Percentiles rank a stretch among this genome's conserved stretches.
Evolutionary conservation across 345 rosid species (phyloP).

Genomic region (Draba incana): DNA sequence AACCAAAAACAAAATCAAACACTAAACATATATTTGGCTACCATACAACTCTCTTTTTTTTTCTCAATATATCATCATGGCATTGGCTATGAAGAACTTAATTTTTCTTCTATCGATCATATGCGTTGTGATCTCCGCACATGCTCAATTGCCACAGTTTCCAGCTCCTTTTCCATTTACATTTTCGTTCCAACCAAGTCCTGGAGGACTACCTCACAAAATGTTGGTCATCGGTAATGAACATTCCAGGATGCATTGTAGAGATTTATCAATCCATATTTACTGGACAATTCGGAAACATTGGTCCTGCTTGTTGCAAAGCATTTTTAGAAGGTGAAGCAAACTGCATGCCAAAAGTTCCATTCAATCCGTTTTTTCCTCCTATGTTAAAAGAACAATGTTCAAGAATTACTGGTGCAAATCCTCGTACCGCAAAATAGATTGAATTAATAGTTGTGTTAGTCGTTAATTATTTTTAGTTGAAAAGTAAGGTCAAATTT

Average conservation of each 20-base stretch:
- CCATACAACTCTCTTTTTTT: neutral
- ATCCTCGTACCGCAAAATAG: slow-evolving; percentile 5
- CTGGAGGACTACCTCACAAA: neutral
- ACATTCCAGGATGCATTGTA: slow-evolving; percentile 10
- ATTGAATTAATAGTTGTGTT: neutral
- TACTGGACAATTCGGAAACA: neutral
- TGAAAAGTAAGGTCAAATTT: neutral
- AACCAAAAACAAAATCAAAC: neutral
- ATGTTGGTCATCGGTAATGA: neutral
- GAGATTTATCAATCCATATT: slow-evolving; percentile 14
- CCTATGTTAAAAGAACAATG: neutral
- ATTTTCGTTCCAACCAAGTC: neutral
- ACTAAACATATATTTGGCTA: neutral
- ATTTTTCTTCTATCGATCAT: neutral
- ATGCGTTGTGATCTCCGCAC: neutral
- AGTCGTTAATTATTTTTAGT: too few relatives aligned
- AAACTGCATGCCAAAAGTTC: neutral
- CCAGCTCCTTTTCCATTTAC: neutral
- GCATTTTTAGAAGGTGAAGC: slow-evolving; percentile 7
- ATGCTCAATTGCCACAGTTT: slow-evolving; percentile 21
- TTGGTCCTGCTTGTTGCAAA: slow-evolving; percentile 11
- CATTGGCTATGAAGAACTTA: slow-evolving; percentile 3
- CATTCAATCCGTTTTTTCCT: neutral
- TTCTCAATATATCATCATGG: neutral
- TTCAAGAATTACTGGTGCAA: neutral